These are phyloP conservation scores for Kodamaea arcana DNA, from an alignment of 1,139 yeast species.

Conservation along the genomic window DNA sequence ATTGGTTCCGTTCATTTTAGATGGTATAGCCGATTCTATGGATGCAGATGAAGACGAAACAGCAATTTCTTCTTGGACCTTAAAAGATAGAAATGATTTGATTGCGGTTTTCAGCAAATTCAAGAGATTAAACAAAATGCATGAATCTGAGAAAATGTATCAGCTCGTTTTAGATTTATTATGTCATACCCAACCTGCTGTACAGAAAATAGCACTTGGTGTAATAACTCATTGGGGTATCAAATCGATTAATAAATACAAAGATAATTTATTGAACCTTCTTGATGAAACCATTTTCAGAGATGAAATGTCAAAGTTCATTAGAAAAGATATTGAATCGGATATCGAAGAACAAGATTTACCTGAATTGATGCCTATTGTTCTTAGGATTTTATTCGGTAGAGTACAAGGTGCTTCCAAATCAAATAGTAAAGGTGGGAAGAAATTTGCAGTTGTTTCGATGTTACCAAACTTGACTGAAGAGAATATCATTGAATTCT, in stretches of 20 bases:
- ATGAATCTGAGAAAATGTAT: slow-evolving; percentile 50
- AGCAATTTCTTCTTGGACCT: slow-evolving; percentile 42
- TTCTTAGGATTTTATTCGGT: slow-evolving; percentile 80
- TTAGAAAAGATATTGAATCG: slow-evolving; percentile 48
- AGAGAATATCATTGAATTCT: slow-evolving; percentile 52
- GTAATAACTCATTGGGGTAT: slow-evolving; percentile 67
- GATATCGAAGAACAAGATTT: slow-evolving; percentile 61
- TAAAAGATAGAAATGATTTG: slow-evolving; percentile 59
- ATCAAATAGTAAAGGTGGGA: slow-evolving; percentile 68
- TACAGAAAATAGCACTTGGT: slow-evolving; percentile 71
- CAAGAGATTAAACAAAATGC: slow-evolving; percentile 55
- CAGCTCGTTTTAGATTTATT: slow-evolving; percentile 53
- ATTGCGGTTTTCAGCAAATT: slow-evolving; percentile 63
- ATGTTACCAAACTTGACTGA: slow-evolving; percentile 62
- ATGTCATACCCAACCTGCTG: slow-evolving; percentile 56
- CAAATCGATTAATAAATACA: slow-evolving; percentile 58
- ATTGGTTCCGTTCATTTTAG: slow-evolving; percentile 55
- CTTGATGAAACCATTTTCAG: slow-evolving; percentile 80
- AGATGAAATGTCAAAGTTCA: slow-evolving; percentile 72
- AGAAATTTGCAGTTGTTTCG: slow-evolving; percentile 73
- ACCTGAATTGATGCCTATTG: slow-evolving; percentile 59
- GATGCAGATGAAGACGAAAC: slow-evolving; percentile 15
- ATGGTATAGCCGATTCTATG: slow-evolving; percentile 22
- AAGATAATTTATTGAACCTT: slow-evolving; percentile 67
- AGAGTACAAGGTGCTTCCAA: slow-evolving; percentile 60